These are phyloP conservation scores for Acanthamoeba sp. DNA, from an alignment of 208 protist genomes.

Conservation along the genomic window DNA sequence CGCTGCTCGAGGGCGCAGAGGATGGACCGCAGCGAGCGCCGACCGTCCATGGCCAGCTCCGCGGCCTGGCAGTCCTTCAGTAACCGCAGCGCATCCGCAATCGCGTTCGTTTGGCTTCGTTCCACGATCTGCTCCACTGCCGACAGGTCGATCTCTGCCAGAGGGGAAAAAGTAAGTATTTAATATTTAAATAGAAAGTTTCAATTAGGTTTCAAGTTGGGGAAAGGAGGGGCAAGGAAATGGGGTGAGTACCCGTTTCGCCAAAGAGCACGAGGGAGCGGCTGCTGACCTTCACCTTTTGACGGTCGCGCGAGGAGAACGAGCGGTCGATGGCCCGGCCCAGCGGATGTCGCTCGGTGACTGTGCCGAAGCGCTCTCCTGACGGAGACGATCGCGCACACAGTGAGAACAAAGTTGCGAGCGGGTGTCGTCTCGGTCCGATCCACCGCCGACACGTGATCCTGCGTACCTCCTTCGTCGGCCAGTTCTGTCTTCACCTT, in stretches of 20 bases:
- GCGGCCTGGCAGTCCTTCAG: constrained; percentile 5
- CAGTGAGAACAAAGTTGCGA: too few relatives aligned
- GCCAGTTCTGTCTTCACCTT: constrained; percentile 40
- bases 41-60: constrained; percentile 87
- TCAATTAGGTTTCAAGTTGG: not conserved
- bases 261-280: constrained; percentile 85
- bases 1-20: constrained; percentile 5
- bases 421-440: too few relatives aligned
- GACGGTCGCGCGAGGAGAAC: constrained; percentile 51
- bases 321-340: constrained; percentile 57
- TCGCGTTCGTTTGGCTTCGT: constrained; percentile 92
- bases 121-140: constrained; percentile 94
- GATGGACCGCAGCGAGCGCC: constrained; percentile 54
- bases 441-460: too few relatives aligned
- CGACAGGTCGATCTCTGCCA: constrained; percentile 90
- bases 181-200: not conserved
- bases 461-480: not conserved
- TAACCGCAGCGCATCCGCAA: constrained; percentile 86
- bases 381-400: not conserved
- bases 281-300: constrained; percentile 88
- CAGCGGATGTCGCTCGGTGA: not conserved
- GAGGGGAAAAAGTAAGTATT: too few relatives aligned
- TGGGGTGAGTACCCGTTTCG: not conserved
- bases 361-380: constrained; percentile 8
- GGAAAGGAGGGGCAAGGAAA: not conserved